Percentiles rank a stretch among this genome's conserved stretches.
Evolutionary conservation across 2,329 filamentous ascomycete genomes (phyloP).

Genomic region (Arthroderma sp.): DNA sequence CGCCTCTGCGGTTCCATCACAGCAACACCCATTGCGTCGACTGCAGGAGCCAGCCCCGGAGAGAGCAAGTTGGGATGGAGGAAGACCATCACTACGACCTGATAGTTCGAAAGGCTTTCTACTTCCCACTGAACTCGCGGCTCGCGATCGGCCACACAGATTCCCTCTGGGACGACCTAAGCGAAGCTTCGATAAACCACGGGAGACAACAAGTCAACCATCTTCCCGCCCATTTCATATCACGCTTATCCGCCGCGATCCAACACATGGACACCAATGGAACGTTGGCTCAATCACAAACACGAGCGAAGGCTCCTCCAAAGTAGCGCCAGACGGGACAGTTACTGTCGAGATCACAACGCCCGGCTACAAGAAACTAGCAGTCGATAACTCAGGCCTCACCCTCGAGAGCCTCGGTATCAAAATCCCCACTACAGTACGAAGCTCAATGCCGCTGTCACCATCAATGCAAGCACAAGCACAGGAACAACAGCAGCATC

Average conservation of each 20-base stretch:
- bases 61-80: conserved; percentile 5
- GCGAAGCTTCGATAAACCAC: conserved; percentile 3
- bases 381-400: conserved; percentile 25
- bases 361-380: conserved; percentile 47
- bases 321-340: conserved; percentile 12
- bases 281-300: conserved; percentile 55
- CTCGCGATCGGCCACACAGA: not conserved
- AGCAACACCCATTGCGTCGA: not conserved
- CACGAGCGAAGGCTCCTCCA: conserved; percentile 11
- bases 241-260: conserved; percentile 61
- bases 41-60: not conserved
- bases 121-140: not conserved
- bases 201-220: not conserved
- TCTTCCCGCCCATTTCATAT: conserved; percentile 21
- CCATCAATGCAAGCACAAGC: not conserved
- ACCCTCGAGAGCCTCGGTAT: conserved; percentile 20
- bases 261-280: conserved; percentile 56
- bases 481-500: not conserved
- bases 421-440: conserved; percentile 7
- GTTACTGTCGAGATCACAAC: conserved; percentile 45
- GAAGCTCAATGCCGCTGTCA: not conserved
- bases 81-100: conserved; percentile 1
- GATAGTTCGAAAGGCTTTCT: not conserved
- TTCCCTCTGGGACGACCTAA: conserved; percentile 1
- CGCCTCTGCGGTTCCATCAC: not conserved